Evolutionary conservation across 1,284 basidiomycete genomes (phyloP).

Genomic region (Lignosus rhinocerotis): DNA sequence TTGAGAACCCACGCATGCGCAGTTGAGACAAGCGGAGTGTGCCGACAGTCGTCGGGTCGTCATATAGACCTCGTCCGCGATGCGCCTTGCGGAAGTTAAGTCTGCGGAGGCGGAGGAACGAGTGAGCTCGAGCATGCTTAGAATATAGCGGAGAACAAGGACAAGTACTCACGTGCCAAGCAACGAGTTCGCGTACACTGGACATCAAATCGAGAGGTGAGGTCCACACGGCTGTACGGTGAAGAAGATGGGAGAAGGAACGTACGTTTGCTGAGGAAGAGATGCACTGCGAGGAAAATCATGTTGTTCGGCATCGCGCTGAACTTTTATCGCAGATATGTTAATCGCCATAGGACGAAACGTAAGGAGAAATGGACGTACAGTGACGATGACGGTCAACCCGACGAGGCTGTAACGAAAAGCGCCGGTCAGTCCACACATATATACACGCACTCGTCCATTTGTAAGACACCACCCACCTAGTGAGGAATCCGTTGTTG

Average conservation of each 20-base stretch:
- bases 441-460: no score
- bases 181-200: constrained; percentile 5
- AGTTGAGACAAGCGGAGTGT: neutral
- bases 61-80: neutral
- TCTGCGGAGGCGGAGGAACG: no score
- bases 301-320: constrained; percentile 2
- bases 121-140: no score
- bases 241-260: neutral
- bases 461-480: neutral
- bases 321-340: neutral
- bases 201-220: neutral
- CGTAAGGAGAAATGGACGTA: neutral
- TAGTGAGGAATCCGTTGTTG: neutral
- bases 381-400: neutral
- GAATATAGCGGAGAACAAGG: no score
- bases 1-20: neutral
- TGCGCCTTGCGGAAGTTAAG: neutral
- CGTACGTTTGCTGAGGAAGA: constrained; percentile 1
- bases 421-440: no score
- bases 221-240: neutral
- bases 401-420: neutral
- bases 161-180: neutral
- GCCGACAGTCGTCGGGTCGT: neutral
- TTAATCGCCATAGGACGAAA: neutral
- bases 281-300: constrained; percentile 2